Evolutionary conservation across 352 stramenopile species (phyloP), one percentile per base, ranked within the genome.

Genomic region (Pythium dissotocum): DNA sequence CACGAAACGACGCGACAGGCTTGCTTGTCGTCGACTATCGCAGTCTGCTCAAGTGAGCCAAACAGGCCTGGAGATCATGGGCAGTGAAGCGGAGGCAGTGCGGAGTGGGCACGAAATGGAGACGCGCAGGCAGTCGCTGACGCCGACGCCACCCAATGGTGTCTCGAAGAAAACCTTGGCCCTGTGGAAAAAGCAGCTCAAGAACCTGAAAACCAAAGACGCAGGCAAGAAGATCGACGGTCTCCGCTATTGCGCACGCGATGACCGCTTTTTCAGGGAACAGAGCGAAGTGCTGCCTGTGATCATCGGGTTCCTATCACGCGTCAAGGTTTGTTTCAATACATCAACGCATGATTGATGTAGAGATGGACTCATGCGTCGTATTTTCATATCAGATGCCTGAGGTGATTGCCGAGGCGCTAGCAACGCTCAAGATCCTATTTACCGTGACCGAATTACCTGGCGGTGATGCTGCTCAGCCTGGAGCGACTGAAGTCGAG

Each of bases 201-300:
- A 89, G 63, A 76, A 78, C 35, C 70, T 93, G 18, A 91, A 90
- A 57, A 63, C 76, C n/a, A 93, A 89, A 76, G 82, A 93, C 61
- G 40, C 69, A 0, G 73, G 42, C 53, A 93, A 88, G 68, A 93
- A 90, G 36, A 72, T 78, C 12, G 81, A 89, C n/a, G 82, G 74
- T 0, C 58, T 87, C 12, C 71, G 60, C 18, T 89, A 83, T 60
- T 90, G 81, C 30, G 71, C 66, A 3, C 70, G 85, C 48, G 75
- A 88, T 49, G 75, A 84, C 16, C 55, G 60, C 32, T 93, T 91
- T 59, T 76, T 93, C 38, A 73, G 88, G 6, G 76, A 93, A 26
- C 58, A 76, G 3, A 32, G 24, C 21, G 80, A 90, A 4, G 83
- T 90, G 26, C 63, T 90, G 2, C 66, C 80, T 1, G 51, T 83